Evolutionary conservation across 208 protist species (phyloP), one percentile per base, ranked within the genome.

Genomic region (Trypanosoma melophagium): DNA sequence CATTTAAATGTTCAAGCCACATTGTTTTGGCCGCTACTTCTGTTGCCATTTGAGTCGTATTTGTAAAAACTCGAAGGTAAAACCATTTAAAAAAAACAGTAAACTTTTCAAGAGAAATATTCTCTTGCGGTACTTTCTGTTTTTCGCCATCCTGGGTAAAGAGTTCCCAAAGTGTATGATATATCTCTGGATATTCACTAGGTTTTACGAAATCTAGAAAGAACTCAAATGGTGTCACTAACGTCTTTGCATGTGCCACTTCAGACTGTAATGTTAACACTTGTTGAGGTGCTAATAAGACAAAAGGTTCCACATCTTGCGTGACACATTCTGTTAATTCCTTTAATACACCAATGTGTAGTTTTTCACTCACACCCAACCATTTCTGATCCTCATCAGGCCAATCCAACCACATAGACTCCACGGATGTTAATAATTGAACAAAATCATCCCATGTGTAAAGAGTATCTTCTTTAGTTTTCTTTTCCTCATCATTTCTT

Each of bases 1-100:
- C 54, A 64, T 91, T 79, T 19, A 83, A 66, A 56, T 80, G 79
- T 25, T 79, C 58, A 19, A 76, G 47, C 75, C 78, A 96, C 24
- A 92, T 41, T 47, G 75, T 60, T 47, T 66, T 62, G 8, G 87
- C 87, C 0, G 82, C 90, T 12, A 80, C 79, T 35, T 69, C 76
- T 3, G 78, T 74, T 28, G 80, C 76, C 17, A 66, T 66, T 19
- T 77, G 60, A 9, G 88, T 87, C 0, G 78, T 80, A 62, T 90
- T 90, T n/a, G 45, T 40, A 44, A 93, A 91, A 69, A 89, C 73
- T 22, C 81, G 66, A 0, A 71, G 44, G 65, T 86, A 80, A 51
- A 96, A 89, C 86, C 87, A 96, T 22, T 72, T 54, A 58, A 92
- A 85, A 61, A 94, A 94, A 14, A 81, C 28, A 51, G 76, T 73